Evolutionary conservation across 768 basidiomycete species (phyloP).

Genomic region (Calocybe cyanea): DNA sequence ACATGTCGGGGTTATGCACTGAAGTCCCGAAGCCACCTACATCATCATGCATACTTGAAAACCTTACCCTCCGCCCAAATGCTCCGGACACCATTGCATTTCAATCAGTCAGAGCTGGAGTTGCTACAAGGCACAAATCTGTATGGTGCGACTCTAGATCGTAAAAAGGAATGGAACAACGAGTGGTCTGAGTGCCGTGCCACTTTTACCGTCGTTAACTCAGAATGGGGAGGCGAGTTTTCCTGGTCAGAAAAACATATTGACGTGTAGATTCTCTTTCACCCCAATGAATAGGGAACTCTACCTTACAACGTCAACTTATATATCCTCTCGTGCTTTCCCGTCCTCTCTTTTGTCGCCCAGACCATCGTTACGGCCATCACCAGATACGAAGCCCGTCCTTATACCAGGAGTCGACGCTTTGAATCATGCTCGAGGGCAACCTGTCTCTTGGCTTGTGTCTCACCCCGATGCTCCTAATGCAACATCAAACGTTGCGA

Average conservation of each 20-base stretch:
- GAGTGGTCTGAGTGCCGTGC: conserved; percentile 60
- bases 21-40: conserved; percentile 21
- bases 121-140: conserved; percentile 78
- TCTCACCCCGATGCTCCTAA: conserved; percentile 28
- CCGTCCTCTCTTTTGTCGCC: conserved; percentile 75
- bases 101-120: conserved; percentile 56
- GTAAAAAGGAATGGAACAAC: conserved; percentile 52
- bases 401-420: conserved; percentile 86
- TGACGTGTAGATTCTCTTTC: neutral
- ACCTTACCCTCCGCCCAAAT: conserved; percentile 55
- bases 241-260: conserved; percentile 54
- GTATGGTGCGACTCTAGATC: conserved; percentile 70
- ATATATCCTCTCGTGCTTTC: conserved; percentile 86
- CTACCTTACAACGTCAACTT: conserved; percentile 70
- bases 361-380: conserved; percentile 47
- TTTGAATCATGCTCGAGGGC: conserved; percentile 78
- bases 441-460: conserved; percentile 82
- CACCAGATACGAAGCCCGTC: conserved; percentile 61
- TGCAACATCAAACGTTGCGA: conserved; percentile 22
- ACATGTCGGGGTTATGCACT: conserved; percentile 5
- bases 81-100: conserved; percentile 74
- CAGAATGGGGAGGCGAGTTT: conserved; percentile 45
- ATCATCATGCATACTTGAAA: conserved; percentile 61
- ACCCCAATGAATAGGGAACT: conserved; percentile 46
- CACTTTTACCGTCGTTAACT: conserved; percentile 31